Evolutionary conservation across 2,329 filamentous ascomycete species (phyloP).

Genomic region (Botrytis medusae): DNA sequence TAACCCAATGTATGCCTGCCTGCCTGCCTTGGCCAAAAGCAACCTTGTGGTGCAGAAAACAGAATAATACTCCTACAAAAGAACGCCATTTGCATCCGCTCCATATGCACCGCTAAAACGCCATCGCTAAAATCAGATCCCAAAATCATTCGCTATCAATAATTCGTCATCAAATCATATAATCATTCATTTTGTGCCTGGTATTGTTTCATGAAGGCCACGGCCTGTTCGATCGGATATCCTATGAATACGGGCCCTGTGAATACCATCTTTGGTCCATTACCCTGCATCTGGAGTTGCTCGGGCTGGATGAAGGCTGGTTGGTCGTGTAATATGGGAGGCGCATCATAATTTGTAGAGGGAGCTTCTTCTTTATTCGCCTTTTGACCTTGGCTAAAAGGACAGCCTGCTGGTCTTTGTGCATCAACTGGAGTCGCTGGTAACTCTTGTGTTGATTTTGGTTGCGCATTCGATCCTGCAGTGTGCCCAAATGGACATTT

Average conservation of each 20-base stretch:
- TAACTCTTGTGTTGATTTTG: slow-evolving; percentile 3
- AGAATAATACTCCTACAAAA: neutral
- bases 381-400: slow-evolving; percentile 45
- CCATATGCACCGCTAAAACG: slow-evolving; percentile 2
- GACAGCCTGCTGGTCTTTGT: slow-evolving; percentile 45
- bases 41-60: neutral
- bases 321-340: slow-evolving; percentile 41
- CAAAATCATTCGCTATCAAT: neutral
- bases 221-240: slow-evolving; percentile 81
- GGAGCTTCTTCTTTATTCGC: slow-evolving; percentile 21
- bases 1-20: neutral
- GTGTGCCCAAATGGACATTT: slow-evolving; percentile 44
- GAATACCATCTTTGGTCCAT: slow-evolving; percentile 72
- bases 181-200: slow-evolving; percentile 27
- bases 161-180: neutral
- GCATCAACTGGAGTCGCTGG: slow-evolving; percentile 12
- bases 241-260: slow-evolving; percentile 94
- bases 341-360: slow-evolving; percentile 16
- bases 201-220: slow-evolving; percentile 63
- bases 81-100: neutral
- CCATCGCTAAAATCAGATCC: slow-evolving; percentile 13
- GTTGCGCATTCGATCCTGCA: slow-evolving; percentile 19
- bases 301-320: slow-evolving; percentile 55
- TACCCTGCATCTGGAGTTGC: slow-evolving; percentile 33
- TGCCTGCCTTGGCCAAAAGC: neutral